These are phyloP conservation scores for Nothomitra cinnamomea DNA, from an alignment of 2,329 filamentous ascomycete genomes.

Conservation along the genomic window DNA sequence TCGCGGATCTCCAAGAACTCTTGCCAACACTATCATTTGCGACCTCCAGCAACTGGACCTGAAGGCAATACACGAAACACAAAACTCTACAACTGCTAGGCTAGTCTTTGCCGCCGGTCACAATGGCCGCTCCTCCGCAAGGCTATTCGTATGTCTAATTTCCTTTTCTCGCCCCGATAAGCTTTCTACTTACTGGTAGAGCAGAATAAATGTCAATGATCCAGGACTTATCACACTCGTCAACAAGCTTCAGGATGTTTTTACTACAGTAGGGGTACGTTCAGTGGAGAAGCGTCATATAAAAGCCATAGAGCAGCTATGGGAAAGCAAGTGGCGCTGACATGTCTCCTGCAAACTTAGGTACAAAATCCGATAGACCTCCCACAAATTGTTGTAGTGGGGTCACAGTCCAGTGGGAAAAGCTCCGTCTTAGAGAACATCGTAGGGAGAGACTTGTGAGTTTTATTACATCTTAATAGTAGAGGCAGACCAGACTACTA, in stretches of 20 bases:
- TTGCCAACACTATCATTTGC: too few relatives aligned
- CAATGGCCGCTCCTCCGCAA: conserved; percentile 22
- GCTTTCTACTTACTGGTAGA: conserved; percentile 9
- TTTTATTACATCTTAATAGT: conserved; percentile 14
- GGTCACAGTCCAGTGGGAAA: conserved; percentile 97
- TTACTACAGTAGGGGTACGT: conserved; percentile 79
- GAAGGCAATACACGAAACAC: too few relatives aligned
- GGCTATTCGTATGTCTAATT: conserved; percentile 24
- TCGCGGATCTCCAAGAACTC: too few relatives aligned
- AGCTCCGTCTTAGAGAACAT: conserved; percentile 98
- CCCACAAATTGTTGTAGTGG: conserved; percentile 94
- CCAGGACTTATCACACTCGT: conserved; percentile 63
- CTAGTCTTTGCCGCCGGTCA: conserved; percentile 9
- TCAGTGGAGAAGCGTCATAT: neutral
- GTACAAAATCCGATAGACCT: conserved; percentile 99
- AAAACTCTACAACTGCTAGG: conserved; percentile 3
- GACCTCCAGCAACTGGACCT: too few relatives aligned
- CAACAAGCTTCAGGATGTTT: conserved; percentile 99
- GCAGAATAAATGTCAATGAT: conserved; percentile 55
- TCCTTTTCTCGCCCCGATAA: conserved; percentile 7
- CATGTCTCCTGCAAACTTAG: conserved; percentile 24
- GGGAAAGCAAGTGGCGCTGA: conserved; percentile 13
- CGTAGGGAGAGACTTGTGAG: conserved; percentile 95
- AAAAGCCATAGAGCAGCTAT: neutral
- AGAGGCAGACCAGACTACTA: neutral